Conservation (phyloP, 1,284 basidiomycete species). For the Cryptococcus amylolentus region DNA sequence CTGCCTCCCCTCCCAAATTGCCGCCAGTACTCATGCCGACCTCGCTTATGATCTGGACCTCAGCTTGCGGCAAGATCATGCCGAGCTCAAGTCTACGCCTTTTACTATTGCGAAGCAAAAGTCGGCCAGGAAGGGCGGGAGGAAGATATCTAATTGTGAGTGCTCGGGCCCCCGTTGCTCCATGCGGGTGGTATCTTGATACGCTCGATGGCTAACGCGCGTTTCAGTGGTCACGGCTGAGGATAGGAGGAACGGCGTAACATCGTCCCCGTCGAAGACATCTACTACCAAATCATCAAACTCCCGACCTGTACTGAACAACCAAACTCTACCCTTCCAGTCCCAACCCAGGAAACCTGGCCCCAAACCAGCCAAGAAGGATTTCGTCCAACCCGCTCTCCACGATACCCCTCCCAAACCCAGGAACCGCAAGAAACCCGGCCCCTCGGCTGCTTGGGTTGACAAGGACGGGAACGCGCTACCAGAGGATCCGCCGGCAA, state of each 20-base stretch:
- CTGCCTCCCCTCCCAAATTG: neutral
- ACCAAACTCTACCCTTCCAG: neutral
- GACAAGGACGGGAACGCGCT: neutral
- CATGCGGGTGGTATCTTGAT: neutral
- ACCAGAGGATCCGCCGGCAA: neutral
- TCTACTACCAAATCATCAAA: no score
- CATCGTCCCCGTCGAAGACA: no score
- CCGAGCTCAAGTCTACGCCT: slow-evolving; percentile 6
- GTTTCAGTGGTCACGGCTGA: neutral
- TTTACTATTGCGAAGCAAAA: slow-evolving; percentile 10
- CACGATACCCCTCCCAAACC: slow-evolving; percentile 1
- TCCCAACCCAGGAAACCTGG: neutral
- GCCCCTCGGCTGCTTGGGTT: neutral
- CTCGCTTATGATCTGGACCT: slow-evolving; percentile 7
- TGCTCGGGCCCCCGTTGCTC: neutral
- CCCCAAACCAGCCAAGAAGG: neutral
- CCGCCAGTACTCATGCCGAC: neutral
- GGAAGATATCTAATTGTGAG: slow-evolving; percentile 1
- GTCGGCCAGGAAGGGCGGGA: neutral
- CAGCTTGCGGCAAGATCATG: slow-evolving; percentile 2
- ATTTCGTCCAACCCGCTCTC: neutral
- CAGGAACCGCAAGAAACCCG: neutral
- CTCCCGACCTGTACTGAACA: no score
- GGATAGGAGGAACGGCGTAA: neutral
- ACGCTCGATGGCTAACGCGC: neutral